Evolutionary conservation across 2,329 filamentous ascomycete species (phyloP).

Genomic region (Sordariomycetes sp.): DNA sequence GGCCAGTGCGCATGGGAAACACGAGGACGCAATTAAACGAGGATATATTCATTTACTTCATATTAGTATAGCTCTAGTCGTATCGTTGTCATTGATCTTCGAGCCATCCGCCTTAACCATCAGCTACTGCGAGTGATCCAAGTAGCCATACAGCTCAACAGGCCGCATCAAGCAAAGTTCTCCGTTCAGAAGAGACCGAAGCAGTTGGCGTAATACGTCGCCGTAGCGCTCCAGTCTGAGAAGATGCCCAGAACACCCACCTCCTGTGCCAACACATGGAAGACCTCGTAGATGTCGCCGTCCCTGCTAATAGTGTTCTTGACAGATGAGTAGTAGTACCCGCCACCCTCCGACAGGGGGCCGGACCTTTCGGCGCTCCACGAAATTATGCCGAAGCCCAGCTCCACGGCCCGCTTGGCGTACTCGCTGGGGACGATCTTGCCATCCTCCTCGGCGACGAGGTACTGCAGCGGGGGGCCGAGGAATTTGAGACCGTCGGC

Average conservation of each 20-base stretch:
- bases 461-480: slow-evolving; percentile 48
- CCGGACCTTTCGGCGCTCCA: slow-evolving; percentile 58
- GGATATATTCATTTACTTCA: too few relatives aligned
- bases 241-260: slow-evolving; percentile 51
- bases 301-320: slow-evolving; percentile 43
- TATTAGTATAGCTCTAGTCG: too few relatives aligned
- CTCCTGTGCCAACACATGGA: slow-evolving; percentile 49
- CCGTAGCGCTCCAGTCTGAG: slow-evolving; percentile 55
- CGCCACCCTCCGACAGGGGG: slow-evolving; percentile 36
- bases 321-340: slow-evolving; percentile 44
- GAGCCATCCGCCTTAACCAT: too few relatives aligned
- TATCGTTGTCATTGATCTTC: too few relatives aligned
- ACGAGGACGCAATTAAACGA: too few relatives aligned
- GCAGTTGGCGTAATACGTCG: slow-evolving; percentile 62
- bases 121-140: neutral
- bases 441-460: slow-evolving; percentile 34
- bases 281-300: slow-evolving; percentile 52
- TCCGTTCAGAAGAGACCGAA: slow-evolving; percentile 26
- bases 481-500: slow-evolving; percentile 47
- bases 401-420: slow-evolving; percentile 43
- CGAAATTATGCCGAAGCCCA: slow-evolving; percentile 50
- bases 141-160: neutral
- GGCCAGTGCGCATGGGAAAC: too few relatives aligned
- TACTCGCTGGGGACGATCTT: slow-evolving; percentile 51
- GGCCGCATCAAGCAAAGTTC: neutral